These are phyloP conservation scores for Leishmania tarentolae DNA, from an alignment of 208 protist genomes.

Conservation along the genomic window DNA sequence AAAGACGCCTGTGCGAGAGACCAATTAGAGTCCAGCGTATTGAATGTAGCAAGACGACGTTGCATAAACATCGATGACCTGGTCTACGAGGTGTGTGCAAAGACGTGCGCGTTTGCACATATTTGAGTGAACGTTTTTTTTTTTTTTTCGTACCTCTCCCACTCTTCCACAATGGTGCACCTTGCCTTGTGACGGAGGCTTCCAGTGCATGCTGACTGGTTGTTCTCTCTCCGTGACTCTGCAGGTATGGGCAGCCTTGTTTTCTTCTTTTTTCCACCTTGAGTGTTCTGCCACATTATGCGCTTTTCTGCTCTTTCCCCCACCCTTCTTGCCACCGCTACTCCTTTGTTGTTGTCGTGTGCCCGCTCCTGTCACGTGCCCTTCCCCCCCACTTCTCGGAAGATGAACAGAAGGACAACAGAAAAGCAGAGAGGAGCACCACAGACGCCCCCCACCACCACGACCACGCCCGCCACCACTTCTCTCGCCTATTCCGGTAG, in stretches of 20 bases:
- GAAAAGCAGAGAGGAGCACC: no score
- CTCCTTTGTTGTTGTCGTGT: background rate
- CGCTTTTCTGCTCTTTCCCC: background rate
- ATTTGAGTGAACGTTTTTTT: background rate
- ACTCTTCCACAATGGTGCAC: background rate
- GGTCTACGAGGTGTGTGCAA: background rate
- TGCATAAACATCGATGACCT: background rate
- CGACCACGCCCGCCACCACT: no score
- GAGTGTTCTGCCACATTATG: background rate
- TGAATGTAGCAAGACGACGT: background rate
- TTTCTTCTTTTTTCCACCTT: background rate
- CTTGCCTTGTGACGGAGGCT: background rate
- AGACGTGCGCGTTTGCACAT: background rate
- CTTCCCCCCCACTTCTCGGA: background rate
- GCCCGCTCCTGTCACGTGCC: background rate
- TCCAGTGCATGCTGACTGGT: background rate
- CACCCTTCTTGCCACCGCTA: background rate
- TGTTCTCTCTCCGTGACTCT: background rate
- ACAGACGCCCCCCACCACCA: no score
- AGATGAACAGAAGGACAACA: background rate
- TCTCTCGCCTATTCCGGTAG: background rate
- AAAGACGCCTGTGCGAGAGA: conserved; percentile 38
- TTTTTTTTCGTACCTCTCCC: background rate
- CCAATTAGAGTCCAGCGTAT: background rate
- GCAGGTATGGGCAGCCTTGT: background rate